Conservation (phyloP, 2,329 filamentous ascomycete genomes). For the Diaporthe citriasiana region DNA sequence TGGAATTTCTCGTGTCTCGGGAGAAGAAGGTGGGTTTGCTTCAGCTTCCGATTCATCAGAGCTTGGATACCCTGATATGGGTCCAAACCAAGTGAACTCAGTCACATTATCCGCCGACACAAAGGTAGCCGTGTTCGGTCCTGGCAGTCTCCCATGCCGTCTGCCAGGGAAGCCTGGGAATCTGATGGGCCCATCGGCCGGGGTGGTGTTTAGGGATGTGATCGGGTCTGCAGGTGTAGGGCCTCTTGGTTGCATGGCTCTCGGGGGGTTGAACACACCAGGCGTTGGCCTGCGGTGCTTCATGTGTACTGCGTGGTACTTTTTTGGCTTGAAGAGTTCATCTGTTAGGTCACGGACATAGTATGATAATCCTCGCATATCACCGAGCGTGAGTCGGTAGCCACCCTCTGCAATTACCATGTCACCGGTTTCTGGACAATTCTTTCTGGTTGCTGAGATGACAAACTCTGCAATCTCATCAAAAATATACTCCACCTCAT, state of each 20-base stretch:
- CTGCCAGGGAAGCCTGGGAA: constrained; percentile 16
- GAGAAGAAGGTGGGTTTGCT: too few species aligned
- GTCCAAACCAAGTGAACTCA: constrained; percentile 34
- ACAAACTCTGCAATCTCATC: constrained; percentile 20
- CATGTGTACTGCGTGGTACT: not conserved
- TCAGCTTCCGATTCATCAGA: constrained; percentile 12
- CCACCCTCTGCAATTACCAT: not conserved
- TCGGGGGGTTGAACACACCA: not conserved
- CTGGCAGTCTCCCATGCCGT: not conserved
- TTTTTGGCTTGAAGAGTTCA: not conserved
- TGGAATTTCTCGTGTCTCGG: not conserved
- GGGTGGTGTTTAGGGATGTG: constrained; percentile 24
- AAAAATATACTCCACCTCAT: constrained; percentile 14
- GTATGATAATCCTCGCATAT: constrained; percentile 25
- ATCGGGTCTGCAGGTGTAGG: constrained; percentile 27
- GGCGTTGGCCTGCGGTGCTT: not conserved
- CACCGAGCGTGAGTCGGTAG: constrained; percentile 30
- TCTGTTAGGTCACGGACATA: constrained; percentile 16
- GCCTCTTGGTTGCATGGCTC: constrained; percentile 5
- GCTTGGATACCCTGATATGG: constrained; percentile 21
- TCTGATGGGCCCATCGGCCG: constrained; percentile 20
- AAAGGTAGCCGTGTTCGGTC: constrained; percentile 20
- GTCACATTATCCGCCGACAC: constrained; percentile 34
- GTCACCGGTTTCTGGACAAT: not conserved
- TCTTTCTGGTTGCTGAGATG: constrained; percentile 11